Base-by-base conservation (phyloP, 2,329 filamentous ascomycete genomes). In the Ceratocystis huliohia region DNA sequence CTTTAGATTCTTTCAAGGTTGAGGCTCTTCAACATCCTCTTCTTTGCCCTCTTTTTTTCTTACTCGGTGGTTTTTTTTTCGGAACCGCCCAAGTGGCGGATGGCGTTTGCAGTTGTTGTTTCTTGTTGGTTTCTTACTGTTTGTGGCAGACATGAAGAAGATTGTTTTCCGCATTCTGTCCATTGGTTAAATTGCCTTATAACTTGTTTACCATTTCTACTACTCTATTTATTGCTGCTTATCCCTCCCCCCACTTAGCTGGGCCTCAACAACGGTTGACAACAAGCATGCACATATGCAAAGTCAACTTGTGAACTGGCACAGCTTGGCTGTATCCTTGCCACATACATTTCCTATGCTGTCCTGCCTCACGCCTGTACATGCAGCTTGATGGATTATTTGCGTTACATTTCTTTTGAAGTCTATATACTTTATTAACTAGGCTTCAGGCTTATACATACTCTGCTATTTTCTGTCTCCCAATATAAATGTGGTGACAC, bases 101-200 rank as follows among this genome's bases (percentile, higher is more conserved):
- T 59, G 56, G 56, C 56, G 56, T 37, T 59, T 53, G 48, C 10
- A 37, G 5, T 53, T 48, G 5, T 62, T 62, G 59, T 41, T 17
- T 62, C 25, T 13, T 22, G 20, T 25, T 62, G 1, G 17, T 37
- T 50, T 7, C 8, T 37, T 30, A 22, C 22, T 25, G 3, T 15
- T 25, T 53, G 22, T 28, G 48, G 22, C 48, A 28, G 22, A 53
- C 25, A 10, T 10, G 22, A 37, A 17, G 15, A 22, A 17, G 15
- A 22, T 63, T 63, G 25, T 45, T 45, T 7, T 20, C 37, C 10
- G 37, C 13, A 15, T 41, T 41, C 13, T 45, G 20, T 13, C 25
- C 20, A 53, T 53, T 53, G 3, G 20, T 25, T 53, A 15, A 53
- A 53, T 53, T 53, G 20, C 7, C 15, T 53, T 22, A 13, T 6